Base-by-base conservation (phyloP, 805 yeast species). In the Candida morakotiae region DNA sequence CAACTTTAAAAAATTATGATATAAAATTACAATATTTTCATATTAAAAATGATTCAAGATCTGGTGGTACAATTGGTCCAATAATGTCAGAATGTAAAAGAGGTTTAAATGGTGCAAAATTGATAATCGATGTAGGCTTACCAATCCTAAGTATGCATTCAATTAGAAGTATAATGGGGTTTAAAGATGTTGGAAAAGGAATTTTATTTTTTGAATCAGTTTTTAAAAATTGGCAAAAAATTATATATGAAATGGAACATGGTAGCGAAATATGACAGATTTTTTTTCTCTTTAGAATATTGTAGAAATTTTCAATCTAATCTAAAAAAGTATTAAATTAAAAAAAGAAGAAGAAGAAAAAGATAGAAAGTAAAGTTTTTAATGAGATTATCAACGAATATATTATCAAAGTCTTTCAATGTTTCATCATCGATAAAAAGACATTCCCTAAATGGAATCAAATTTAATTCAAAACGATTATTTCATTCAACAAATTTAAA, bases 1-100 rank as follows among this genome's bases (percentile, higher is more conserved):
- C 40, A 8, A 39, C 41, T 18, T 9, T 44, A 11, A 44, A 55
- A 30, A 28, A 32, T 23, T 26, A 7, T 15, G 52, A 46, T 13
- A 49, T 60, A 3, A 43, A 52, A 24, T 42, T 67, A 19, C 73
- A 67, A 40, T 51, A 48, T 21, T 67, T 67, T 39, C 72, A 67
- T 38, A 59, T 66, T 20, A 50, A 69, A 17, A 67, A 67, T 42
- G 71, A 63, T 39, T 51, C 53, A n/a, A 50, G 65, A 14, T 60
- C 67, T 2, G 73, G 73, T 3, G 60, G 69, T 9, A 67, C 73
- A 9, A 67, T 67, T 33, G 73, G 73, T 1, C 72, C 73, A 2
- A 55, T 57, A 34, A 45, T 67, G 45, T 60, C 68, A 2, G 46
- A 48, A 11, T 70, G 70, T 2, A 59, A 63, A 4, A 45, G 65